Conservation (phyloP, 2,329 filamentous ascomycete genomes). For the Fusarium redolens region DNA sequence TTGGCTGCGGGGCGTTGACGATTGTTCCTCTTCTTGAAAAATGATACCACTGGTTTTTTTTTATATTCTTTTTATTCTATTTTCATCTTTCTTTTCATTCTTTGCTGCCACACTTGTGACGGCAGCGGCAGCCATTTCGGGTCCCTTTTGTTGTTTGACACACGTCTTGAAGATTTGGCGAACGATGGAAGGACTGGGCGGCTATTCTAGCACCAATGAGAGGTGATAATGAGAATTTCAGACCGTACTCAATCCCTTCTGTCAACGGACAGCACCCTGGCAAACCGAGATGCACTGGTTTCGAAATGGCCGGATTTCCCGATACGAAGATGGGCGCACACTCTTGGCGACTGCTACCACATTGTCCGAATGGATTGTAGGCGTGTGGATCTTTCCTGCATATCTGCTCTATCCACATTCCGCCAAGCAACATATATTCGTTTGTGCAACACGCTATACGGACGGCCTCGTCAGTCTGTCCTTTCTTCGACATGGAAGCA, state of each 20-base stretch:
- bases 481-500: not conserved
- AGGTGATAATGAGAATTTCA: not conserved
- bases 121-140: constrained; percentile 2
- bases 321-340: not conserved
- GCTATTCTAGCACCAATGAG: not conserved
- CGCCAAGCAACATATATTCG: not conserved
- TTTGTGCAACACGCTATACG: not conserved
- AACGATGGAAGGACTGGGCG: not conserved
- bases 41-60: constrained; percentile 44
- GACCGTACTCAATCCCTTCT: not conserved
- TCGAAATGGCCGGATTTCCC: not conserved
- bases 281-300: not conserved
- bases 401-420: not conserved
- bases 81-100: constrained; percentile 7
- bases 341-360: not conserved
- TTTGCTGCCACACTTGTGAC: constrained; percentile 10
- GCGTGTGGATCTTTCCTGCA: constrained; percentile 1
- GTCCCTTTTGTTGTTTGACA: constrained; percentile 9
- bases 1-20: constrained; percentile 41
- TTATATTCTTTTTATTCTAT: constrained; percentile 5
- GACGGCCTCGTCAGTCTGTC: not conserved
- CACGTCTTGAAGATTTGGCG: constrained; percentile 23
- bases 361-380: not conserved
- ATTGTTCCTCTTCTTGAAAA: constrained; percentile 40
- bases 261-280: not conserved